Percentiles rank a stretch among this genome's conserved stretches.
Evolutionary conservation across 1,139 yeast genomes (phyloP).

Genomic region (Blastobotrys ciferrii): DNA sequence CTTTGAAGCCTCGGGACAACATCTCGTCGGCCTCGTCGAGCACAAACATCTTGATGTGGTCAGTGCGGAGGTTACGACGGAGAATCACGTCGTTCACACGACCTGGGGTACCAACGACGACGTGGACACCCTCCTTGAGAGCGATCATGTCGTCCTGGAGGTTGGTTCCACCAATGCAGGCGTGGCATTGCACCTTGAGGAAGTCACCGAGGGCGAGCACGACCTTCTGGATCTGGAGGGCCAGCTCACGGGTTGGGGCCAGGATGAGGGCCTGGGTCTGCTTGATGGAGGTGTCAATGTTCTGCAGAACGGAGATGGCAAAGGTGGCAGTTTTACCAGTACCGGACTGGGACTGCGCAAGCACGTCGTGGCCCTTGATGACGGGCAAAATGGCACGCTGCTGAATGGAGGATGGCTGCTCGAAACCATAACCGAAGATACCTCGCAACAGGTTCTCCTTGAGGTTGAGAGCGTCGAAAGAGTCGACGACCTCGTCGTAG

Average conservation of each 20-base stretch:
- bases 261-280: slow-evolving; percentile 68
- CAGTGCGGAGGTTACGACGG: slow-evolving; percentile 63
- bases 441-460: slow-evolving; percentile 54
- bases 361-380: slow-evolving; percentile 84
- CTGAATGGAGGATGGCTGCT: slow-evolving; percentile 92
- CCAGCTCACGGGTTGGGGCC: slow-evolving; percentile 96
- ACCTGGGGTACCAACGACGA: slow-evolving; percentile 98
- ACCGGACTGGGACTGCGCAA: slow-evolving; percentile 98
- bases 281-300: slow-evolving; percentile 61
- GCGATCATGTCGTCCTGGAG: slow-evolving; percentile 77
- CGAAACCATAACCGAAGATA: slow-evolving; percentile 88
- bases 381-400: slow-evolving; percentile 92
- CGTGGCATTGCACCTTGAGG: slow-evolving; percentile 77
- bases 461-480: slow-evolving; percentile 44
- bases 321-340: slow-evolving; percentile 98
- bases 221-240: slow-evolving; percentile 83
- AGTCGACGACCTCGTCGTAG: slow-evolving; percentile 94
- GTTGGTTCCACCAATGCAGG: slow-evolving; percentile 90
- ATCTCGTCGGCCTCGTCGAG: slow-evolving; percentile 96
- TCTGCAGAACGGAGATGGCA: slow-evolving; percentile 86
- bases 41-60: slow-evolving; percentile 76
- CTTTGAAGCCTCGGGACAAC: slow-evolving; percentile 86
- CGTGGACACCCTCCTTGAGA: slow-evolving; percentile 75
- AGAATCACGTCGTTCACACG: slow-evolving; percentile 86
- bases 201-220: slow-evolving; percentile 82